Base-by-base conservation (phyloP, 108 stramenopile species). In the Pseudonitzschia delicatissima region DNA sequence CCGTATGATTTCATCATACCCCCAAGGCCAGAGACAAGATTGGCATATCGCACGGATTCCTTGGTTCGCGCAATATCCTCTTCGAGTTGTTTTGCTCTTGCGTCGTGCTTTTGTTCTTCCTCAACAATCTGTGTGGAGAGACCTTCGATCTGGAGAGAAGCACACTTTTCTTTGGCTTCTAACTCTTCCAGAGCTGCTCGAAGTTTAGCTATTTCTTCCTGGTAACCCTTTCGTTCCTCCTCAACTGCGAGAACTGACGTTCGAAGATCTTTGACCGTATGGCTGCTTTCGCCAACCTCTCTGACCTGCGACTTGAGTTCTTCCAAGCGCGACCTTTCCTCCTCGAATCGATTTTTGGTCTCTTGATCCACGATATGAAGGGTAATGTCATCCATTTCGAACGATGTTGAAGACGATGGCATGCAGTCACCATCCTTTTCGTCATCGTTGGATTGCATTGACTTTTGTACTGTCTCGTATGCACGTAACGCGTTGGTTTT, bases 1-100 rank as follows among this genome's bases (percentile, higher is more conserved):
- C 63, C 68, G 45, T 67, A 76, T 3, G 20, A 5, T 21, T 64
- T 69, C 57, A 76, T 34, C 62, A 64, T 44, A 29, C 51, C 62
- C 11, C 49, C 68, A n/a, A 76, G 55, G 6, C 68, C 44, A n/a
- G 27, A 5, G 17, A 76, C 68, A 15, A 34, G 37, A 7, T 59
- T 62, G 4, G 61, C 74, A 40, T 45, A 58, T n/a, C 57, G 18
- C 27, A 65, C 32, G 13, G 59, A 21, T 27, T 69, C 42, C 20
- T 47, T n/a, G 2, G 60, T 60, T 47, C 52, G 27, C 25, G 44
- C 34, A 2, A 66, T 34, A 3, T 47, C 35, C 37, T 35, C 4
- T 28, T 66, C 35, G 20, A 66, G 20, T 18, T 39, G 17, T 27
- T 53, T 53, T 4, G 66, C 50, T 34, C 53, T 26, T 5, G 31